A percentile compares a stretch with the other conserved stretches of the same genome.
Conservation (phyloP, 768 basidiomycete genomes). For the Flagelloscypha sp. region DNA sequence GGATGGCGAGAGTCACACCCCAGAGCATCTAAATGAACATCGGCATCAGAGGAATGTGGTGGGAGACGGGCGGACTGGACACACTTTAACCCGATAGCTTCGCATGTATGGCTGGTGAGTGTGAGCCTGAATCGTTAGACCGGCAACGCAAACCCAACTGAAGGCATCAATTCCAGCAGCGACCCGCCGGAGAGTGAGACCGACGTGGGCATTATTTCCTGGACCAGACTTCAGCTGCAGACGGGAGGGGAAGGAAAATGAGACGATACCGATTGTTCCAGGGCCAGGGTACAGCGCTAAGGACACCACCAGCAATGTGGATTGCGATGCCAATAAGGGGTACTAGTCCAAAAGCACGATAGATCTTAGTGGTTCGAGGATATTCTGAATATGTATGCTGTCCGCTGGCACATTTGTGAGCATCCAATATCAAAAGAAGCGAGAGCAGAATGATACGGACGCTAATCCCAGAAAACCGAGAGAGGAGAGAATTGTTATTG, state of each 20-base stretch:
- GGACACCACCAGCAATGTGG: no score
- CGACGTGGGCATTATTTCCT: slow-evolving; percentile 23
- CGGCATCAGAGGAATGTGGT: slow-evolving; percentile 1
- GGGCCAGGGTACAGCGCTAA: no score
- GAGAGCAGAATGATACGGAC: slow-evolving; percentile 22
- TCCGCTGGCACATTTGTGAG: slow-evolving; percentile 28
- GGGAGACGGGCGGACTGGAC: slow-evolving; percentile 9
- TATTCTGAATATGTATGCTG: slow-evolving; percentile 46
- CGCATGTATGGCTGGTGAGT: slow-evolving; percentile 39
- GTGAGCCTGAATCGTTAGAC: slow-evolving; percentile 35
- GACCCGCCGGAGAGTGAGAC: slow-evolving; percentile 34
- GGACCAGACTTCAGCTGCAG: no score
- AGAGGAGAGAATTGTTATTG: slow-evolving; percentile 31
- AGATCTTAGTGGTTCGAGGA: slow-evolving; percentile 28
- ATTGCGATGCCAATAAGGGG: neutral
- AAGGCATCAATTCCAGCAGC: slow-evolving; percentile 34
- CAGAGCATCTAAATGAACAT: slow-evolving; percentile 38
- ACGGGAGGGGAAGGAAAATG: no score
- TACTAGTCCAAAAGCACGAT: slow-evolving; percentile 20
- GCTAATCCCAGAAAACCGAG: slow-evolving; percentile 44
- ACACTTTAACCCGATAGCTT: slow-evolving; percentile 36
- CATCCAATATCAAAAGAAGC: slow-evolving; percentile 14
- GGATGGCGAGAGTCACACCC: slow-evolving; percentile 47
- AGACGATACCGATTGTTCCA: no score
- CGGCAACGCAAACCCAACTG: slow-evolving; percentile 30